Evolutionary conservation across 306 rosid species (phyloP).

Genomic region (Vicia faba): DNA sequence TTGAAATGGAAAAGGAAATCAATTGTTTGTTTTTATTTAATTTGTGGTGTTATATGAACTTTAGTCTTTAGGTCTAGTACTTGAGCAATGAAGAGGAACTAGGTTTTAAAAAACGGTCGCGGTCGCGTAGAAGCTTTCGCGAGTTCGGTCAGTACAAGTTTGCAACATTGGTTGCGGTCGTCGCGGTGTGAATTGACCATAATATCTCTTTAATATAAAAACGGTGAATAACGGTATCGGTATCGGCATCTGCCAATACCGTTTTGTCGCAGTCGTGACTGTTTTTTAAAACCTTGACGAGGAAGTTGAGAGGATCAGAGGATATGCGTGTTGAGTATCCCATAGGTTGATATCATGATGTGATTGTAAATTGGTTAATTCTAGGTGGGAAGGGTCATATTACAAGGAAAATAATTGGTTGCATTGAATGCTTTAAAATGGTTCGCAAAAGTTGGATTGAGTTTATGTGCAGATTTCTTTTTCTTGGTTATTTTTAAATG

Average conservation of each 20-base stretch:
- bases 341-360: not conserved
- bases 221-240: too few relatives aligned
- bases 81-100: not conserved
- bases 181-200: too few relatives aligned
- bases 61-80: too few relatives aligned
- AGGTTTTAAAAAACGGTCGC: too few relatives aligned
- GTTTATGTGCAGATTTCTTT: slow-evolving; percentile 1
- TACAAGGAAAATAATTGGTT: not conserved
- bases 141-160: too few relatives aligned
- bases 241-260: too few relatives aligned
- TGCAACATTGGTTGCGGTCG: too few relatives aligned
- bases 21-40: not conserved
- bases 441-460: not conserved
- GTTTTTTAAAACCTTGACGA: not conserved
- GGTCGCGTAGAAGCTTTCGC: too few relatives aligned
- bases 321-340: slow-evolving; percentile 22
- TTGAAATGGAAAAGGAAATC: not conserved
- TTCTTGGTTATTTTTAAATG: not conserved
- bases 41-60: too few relatives aligned
- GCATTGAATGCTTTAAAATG: slow-evolving; percentile 12
- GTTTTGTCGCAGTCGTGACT: too few relatives aligned
- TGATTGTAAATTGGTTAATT: slow-evolving; percentile 21
- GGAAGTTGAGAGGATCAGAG: not conserved
- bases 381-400: not conserved
- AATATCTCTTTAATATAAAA: too few relatives aligned